Base-by-base conservation (phyloP, 352 stramenopile genomes). In the Phytophthora megakarya region DNA sequence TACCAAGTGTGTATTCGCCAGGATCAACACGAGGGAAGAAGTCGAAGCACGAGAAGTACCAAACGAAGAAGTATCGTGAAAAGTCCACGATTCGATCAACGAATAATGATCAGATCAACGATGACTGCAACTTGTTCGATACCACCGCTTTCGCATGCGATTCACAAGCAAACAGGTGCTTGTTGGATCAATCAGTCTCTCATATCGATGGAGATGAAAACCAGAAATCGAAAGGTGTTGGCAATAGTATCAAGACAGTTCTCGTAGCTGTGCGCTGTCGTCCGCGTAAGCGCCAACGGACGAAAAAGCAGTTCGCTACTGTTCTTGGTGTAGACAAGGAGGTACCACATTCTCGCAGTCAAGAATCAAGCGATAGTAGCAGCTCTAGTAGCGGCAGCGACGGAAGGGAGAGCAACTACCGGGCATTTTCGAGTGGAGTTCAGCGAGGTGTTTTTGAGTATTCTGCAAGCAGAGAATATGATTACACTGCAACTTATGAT, bases 191-290 rank as follows among this genome's bases (percentile, higher is more conserved):
- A 1, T 43, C 32, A 18, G 49, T 12, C 8, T 15, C 13, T 18
- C 33, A 50, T 4, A 22, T 25, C n/a, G 32, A 45, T 30, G n/a
- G n/a, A 50, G 16, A 38, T 12, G 8, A 28, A 39, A 18, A 16
- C 0, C 4, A 5, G 3, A 21, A 12, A 26, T 21, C 3, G 30
- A 61, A 48, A 35, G 19, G 12, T 9, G 43, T 61, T 19, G 33
- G 58, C 3, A 66, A 51, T 16, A 46, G 15, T n/a, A 26, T 16
- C 10, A 66, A 58, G 22, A 30, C 78, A 46, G 81, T 88, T 18
- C 75, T 86, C 57, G 78, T 90, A 11, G 78, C 75, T n/a, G 67
- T 90, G 30, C 70, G 81, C 12, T 90, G 81, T 54, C 72, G 81
- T 11, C 69, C 71, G 10, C 74, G 78, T 1, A 74, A 72, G 22